Conservation (phyloP, 1,284 basidiomycete genomes). For the Singerocomus inundabilis region DNA sequence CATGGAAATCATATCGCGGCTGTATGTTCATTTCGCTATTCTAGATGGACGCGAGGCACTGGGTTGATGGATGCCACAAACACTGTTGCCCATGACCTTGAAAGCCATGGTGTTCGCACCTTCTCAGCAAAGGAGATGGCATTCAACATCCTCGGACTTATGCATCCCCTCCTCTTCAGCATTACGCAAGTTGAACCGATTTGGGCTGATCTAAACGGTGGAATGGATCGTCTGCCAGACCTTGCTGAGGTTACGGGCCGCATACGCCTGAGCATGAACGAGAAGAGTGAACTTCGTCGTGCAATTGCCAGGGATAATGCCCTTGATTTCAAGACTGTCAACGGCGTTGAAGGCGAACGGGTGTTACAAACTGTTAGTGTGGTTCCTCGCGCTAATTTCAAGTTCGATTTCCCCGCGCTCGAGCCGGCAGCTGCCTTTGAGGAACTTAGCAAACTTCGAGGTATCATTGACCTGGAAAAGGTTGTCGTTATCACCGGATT, state of each 20-base stretch:
- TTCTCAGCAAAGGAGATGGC: conserved; percentile 99
- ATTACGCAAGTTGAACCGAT: conserved; percentile 99
- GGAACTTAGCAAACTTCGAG: conserved; percentile 76
- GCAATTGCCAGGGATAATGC: conserved; percentile 93
- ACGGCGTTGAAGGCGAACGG: conserved; percentile 91
- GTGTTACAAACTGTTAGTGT: conserved; percentile 92
- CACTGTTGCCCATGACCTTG: conserved; percentile 92
- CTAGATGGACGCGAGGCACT: conserved; percentile 95
- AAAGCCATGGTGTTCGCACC: conserved; percentile 91
- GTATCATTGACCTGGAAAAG: conserved; percentile 92
- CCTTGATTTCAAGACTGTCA: conserved; percentile 90
- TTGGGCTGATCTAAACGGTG: conserved; percentile 97
- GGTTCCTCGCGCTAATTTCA: conserved; percentile 96
- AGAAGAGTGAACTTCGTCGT: conserved; percentile 88
- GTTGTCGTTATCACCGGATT: conserved; percentile 96
- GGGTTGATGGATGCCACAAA: conserved; percentile 96
- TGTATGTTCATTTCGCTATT: conserved; percentile 16
- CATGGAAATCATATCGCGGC: background rate
- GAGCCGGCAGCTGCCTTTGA: conserved; percentile 65
- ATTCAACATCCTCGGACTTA: conserved; percentile 97
- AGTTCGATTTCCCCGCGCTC: conserved; percentile 87
- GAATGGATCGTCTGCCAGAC: conserved; percentile 96
- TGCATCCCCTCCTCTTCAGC: conserved; percentile 99
- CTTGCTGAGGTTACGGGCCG: conserved; percentile 88
- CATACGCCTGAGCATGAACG: conserved; percentile 76